phyloP scores from a whole-genome alignment of 768 basidiomycete genomes.

The Trametes cinnabarina region DNA sequence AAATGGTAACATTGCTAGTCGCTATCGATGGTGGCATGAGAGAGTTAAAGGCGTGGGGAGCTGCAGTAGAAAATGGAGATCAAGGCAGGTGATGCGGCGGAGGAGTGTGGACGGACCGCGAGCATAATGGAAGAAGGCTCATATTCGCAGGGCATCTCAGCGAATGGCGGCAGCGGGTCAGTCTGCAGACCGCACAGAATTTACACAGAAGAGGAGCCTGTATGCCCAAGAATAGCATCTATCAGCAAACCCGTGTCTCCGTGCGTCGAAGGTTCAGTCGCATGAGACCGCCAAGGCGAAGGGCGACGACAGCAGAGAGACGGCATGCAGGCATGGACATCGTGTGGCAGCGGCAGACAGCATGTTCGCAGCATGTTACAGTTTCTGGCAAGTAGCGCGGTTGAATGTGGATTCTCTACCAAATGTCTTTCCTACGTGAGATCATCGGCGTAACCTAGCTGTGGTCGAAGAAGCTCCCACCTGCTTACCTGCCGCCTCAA shows the following conservation, averaged over 20 bases:
- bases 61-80: not conserved
- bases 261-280: conserved; percentile 10
- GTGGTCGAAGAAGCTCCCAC: not conserved
- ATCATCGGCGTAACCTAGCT: conserved; percentile 19
- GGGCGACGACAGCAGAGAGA: not conserved
- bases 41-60: not conserved
- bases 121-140: conserved; percentile 6
- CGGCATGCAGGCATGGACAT: not conserved
- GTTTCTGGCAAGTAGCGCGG: conserved; percentile 8
- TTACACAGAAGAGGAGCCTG: not conserved
- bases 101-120: not conserved
- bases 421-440: conserved; percentile 7
- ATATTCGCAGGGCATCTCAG: conserved; percentile 7
- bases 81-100: conserved; percentile 12
- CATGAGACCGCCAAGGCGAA: not conserved
- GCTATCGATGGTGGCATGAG: conserved; percentile 15
- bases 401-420: not conserved
- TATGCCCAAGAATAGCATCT: not conserved
- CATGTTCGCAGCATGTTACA: conserved; percentile 2
- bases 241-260: not conserved
- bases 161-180: not conserved
- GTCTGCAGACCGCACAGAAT: not conserved
- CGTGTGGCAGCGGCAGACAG: not conserved
- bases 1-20: conserved; percentile 5
- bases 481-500: not conserved